These are phyloP conservation scores for Kondoa malvinella DNA, from an alignment of 768 basidiomycete genomes.

Conservation along the genomic window DNA sequence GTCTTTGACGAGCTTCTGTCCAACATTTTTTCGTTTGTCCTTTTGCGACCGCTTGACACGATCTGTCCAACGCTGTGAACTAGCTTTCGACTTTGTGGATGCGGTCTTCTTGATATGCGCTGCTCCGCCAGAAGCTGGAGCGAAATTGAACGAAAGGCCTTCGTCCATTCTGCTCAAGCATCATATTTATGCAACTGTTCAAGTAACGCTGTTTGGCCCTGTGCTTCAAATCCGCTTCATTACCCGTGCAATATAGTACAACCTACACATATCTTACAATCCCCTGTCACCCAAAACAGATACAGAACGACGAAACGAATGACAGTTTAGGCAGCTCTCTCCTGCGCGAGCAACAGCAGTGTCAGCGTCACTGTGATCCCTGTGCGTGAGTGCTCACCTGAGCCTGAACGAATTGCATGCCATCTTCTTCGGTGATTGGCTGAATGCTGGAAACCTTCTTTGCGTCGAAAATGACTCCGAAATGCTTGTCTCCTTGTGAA, in stretches of 20 bases:
- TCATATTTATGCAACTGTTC: neutral
- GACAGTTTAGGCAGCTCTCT: neutral
- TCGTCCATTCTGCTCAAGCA: neutral
- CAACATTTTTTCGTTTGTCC: neutral
- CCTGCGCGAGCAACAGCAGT: neutral
- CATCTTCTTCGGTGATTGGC: conserved; percentile 72
- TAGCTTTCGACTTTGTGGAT: neutral
- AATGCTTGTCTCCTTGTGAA: conserved; percentile 86
- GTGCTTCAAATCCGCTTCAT: too few relatives aligned
- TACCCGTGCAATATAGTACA: too few relatives aligned
- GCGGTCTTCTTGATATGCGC: neutral
- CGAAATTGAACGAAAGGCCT: neutral
- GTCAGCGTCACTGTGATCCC: neutral
- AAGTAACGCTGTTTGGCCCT: too few relatives aligned
- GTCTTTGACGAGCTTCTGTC: neutral
- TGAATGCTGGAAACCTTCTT: conserved; percentile 85
- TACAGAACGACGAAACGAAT: neutral
- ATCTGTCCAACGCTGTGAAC: neutral
- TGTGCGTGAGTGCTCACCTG: neutral
- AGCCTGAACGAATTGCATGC: conserved; percentile 74
- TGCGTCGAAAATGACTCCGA: conserved; percentile 88
- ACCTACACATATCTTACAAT: too few relatives aligned
- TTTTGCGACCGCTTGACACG: neutral
- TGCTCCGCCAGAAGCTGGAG: neutral
- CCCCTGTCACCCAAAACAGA: neutral